Base-by-base conservation (phyloP, 73 alveolate genomes). In the Urostyla sp. region DNA sequence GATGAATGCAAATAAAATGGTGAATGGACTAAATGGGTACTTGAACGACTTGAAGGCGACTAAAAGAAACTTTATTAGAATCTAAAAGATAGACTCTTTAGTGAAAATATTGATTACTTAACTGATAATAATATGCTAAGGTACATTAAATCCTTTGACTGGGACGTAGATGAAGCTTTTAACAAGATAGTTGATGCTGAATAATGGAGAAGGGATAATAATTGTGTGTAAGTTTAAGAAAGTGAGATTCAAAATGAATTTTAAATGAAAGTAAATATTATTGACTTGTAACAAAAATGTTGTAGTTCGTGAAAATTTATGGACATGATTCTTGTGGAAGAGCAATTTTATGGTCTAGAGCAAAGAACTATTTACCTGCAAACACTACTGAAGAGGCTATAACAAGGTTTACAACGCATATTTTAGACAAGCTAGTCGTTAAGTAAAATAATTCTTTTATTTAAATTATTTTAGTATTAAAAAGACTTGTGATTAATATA, bases 11-110 rank as follows among this genome's bases (percentile, higher is more conserved):
- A 63, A 23, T 58, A 37, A 23, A 72, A 78, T 45, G 89, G 89
- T 5, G 49, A 60, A 18, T 78, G 89, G 89, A 52, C 77, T 16
- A 78, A 66, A 45, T 78, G 89, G 89, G 28, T 72, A 5, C 6
- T 78, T 1, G 89, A 78, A 36, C 13, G 89, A 61, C 48, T 72
- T 54, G n/a, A 54, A 20, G 89, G 63, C 4, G 89, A 78, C 31
- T 38, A 78, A 38, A 78, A 61, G 38, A 6, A 63, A 27, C n/a
- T 5, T 8, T 78, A 44, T 36, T 44, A 43, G 24, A 8, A 36
- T 10, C n/a, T 61, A n/a, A 60, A 51, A 18, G 30, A 78, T 16
- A 20, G 61, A 45, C 31, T 78, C 24, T 73, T 63, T 30, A 75
- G 45, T 26, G 75, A 34, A 4, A 72, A 63, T 0, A 15, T 66